Base-by-base conservation (phyloP, 345 rosid species). In the Eutrema yunnanense region DNA sequence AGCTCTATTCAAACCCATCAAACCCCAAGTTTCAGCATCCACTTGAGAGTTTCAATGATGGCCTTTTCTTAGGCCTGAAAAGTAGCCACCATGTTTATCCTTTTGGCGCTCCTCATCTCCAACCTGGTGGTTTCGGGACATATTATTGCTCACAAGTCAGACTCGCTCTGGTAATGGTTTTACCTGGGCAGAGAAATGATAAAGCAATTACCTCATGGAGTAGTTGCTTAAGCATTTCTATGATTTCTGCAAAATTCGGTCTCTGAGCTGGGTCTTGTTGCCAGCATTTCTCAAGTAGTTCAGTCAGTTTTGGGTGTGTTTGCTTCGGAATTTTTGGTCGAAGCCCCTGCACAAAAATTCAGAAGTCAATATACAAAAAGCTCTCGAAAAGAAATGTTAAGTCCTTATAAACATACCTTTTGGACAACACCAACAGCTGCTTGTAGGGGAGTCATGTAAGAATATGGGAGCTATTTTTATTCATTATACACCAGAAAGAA, bases 391-490 rank as follows among this genome's bases (percentile, higher is more conserved):
- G 40, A 62, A 10, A 10, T 8, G n/a, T 14, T 14, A 40, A 60
- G 13, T 60, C 55, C 10, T 38, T 42, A 65, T 9, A 47, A 9
- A 47, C 60, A 51, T 80, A 92, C 98, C 92, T 87, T 92, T 79
- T 92, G 96, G 76, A 90, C 97, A 72, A 92, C 97, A 16, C 97
- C 96, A 5, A 90, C 90, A 36, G 98, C 97, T 34, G 97, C 97
- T 83, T 95, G 98, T 72, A 95, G 71, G 50, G 96, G 98, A 73
- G 97, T 88, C 64, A 90, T 64, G 78, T 69, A 71, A 9, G 92
- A 69, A 64, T 95, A 92, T 40, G 98, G 96, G 37, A 92, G 86
- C 98, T 92, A 90, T 71, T 54, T 42, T 54, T 22, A 16, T 57
- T 56, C 36, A 73, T 56, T 16, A 40, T 47, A 75, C 65, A 76